Base-by-base conservation (phyloP, 352 stramenopile species). In the Globisporangium ultimum region DNA sequence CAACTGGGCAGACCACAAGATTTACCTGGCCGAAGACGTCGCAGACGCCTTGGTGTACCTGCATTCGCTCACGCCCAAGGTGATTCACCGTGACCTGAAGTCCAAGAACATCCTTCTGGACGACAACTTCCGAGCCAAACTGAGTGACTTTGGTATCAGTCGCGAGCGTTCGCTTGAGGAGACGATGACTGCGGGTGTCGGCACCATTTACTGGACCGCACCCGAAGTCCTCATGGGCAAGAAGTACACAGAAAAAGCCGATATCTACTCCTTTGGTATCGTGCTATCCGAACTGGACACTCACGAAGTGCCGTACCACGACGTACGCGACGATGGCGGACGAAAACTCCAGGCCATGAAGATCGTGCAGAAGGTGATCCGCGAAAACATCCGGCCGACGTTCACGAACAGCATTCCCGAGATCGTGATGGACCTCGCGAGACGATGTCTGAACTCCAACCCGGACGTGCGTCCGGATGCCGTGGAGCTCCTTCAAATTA, bases 181-280 rank as follows among this genome's bases (percentile, higher is more conserved):
- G 56, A 94, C 85, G 11, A 92, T 91, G 84, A 92, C 82, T 2
- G 76, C 76, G 6, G 84, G 82, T 24, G 84, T 94, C 22, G 84
- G 84, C 40, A 94, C 84, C 53, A 88, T 91, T 63, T 89, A 89
- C 63, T 94, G 82, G 82, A 94, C 83, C 50, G 84, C 84, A 22
- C 84, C 84, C 0, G 84, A 94, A 55, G 79, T 94, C 20, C 67
- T 94, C 21, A 86, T 88, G 71, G 82, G 80, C 54, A 88, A 85
- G 53, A 91, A 91, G 66, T 92, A 94, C 71, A 90, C 78, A 22
- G 80, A 91, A 60, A 90, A 90, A 60, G 82, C 82, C 21, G 84
- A 94, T 53, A 90, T 94, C 41, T 94, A 86, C 61, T 92, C 84
- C 36, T 92, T 93, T 40, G 84, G 84, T 21, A 87, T 93, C 52